A percentile compares a stretch with the other conserved stretches of the same genome.
phyloP scores from a whole-genome alignment of 1,139 yeast genomes.

The Saccharomyces hybrid region DNA sequence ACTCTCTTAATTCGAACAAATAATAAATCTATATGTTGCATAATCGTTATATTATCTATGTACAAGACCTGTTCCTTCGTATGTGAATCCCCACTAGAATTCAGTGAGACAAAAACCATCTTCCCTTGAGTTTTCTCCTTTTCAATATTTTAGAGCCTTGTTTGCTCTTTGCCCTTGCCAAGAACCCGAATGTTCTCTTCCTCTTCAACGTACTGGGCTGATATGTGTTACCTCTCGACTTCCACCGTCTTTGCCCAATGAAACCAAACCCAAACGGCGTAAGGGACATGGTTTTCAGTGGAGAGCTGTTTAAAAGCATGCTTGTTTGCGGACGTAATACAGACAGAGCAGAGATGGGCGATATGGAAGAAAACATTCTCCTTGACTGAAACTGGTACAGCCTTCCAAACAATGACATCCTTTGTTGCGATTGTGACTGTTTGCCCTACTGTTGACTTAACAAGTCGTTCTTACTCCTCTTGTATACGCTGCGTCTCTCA shows the following conservation, averaged over 20 bases:
- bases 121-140: conserved; percentile 78
- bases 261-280: conserved; percentile 8
- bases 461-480: too few species aligned
- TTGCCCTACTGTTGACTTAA: background rate
- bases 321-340: conserved; percentile 5
- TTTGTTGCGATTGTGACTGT: background rate
- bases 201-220: conserved; percentile 89
- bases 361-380: background rate
- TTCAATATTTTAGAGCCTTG: conserved; percentile 73
- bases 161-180: conserved; percentile 75
- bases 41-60: conserved; percentile 3
- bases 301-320: conserved; percentile 15
- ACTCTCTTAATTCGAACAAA: background rate
- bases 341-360: background rate
- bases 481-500: background rate
- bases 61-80: conserved; percentile 4
- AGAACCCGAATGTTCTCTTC: conserved; percentile 83
- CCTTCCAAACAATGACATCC: background rate
- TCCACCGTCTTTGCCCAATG: conserved; percentile 52
- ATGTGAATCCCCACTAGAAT: background rate
- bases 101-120: conserved; percentile 87
- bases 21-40: conserved; percentile 1
- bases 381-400: background rate
- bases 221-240: conserved; percentile 86
- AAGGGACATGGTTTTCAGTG: background rate